Evolutionary conservation across 2,329 filamentous ascomycete genomes (phyloP).

Genomic region (Ophiostoma sp.): DNA sequence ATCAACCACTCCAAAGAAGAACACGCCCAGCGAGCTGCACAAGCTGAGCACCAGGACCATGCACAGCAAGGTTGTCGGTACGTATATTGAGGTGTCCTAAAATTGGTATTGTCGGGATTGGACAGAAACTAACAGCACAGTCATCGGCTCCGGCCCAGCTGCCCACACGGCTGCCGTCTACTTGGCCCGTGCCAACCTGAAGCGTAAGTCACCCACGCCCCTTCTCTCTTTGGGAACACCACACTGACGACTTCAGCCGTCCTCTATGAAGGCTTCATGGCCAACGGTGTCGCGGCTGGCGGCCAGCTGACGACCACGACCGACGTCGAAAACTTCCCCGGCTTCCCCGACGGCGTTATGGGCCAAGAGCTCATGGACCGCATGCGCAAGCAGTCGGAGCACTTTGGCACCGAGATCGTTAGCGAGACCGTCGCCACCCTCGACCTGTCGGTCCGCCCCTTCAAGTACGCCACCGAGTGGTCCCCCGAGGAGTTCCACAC

Average conservation of each 20-base stretch:
- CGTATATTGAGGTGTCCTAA: conserved; percentile 35
- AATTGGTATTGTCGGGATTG: conserved; percentile 3
- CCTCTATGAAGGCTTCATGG: conserved; percentile 96
- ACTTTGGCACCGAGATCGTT: conserved; percentile 90
- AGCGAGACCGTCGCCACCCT: conserved; percentile 89
- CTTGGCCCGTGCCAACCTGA: conserved; percentile 88
- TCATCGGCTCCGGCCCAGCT: conserved; percentile 92
- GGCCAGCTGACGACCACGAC: conserved; percentile 98
- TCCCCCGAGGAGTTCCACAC: conserved; percentile 80
- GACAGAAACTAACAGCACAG: conserved; percentile 39
- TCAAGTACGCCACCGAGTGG: conserved; percentile 93
- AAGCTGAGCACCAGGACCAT: conserved; percentile 60
- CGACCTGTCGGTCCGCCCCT: conserved; percentile 80
- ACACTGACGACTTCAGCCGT: conserved; percentile 56
- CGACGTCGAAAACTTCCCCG: conserved; percentile 97
- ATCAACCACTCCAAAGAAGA: conserved; percentile 61
- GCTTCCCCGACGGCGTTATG: conserved; percentile 86
- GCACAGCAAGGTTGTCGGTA: conserved; percentile 91
- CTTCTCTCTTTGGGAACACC: neutral
- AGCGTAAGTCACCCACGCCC: conserved; percentile 55
- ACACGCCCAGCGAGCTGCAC: conserved; percentile 40
- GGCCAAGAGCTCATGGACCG: conserved; percentile 89
- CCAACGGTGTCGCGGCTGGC: conserved; percentile 92
- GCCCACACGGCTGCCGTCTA: conserved; percentile 98
- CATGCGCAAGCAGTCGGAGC: conserved; percentile 88